These are phyloP conservation scores for Chondrostereum purpureum DNA, from an alignment of 1,284 basidiomycete genomes.

Conservation along the genomic window DNA sequence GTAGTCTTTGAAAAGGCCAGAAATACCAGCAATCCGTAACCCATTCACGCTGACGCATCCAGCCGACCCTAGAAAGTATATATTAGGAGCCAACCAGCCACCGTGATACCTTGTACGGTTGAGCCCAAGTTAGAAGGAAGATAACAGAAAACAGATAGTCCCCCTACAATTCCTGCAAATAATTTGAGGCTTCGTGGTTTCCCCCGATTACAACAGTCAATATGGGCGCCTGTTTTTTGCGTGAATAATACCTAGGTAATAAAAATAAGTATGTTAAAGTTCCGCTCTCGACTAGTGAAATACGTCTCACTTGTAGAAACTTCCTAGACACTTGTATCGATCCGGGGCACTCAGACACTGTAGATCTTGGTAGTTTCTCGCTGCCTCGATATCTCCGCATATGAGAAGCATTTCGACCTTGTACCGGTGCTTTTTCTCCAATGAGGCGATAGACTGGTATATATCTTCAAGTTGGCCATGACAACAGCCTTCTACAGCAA, in stretches of 20 bases:
- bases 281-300: no score
- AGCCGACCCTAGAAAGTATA: constrained; percentile 93
- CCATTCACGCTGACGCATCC: constrained; percentile 88
- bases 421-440: constrained; percentile 59
- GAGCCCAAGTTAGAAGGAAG: constrained; percentile 6
- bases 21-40: constrained; percentile 81
- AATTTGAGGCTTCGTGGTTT: no score
- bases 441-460: constrained; percentile 65
- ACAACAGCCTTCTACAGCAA: constrained; percentile 93
- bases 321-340: constrained; percentile 83
- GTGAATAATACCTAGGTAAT: constrained; percentile 92
- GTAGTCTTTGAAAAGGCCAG: constrained; percentile 85
- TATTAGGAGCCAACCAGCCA: constrained; percentile 93
- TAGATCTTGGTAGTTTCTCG: constrained; percentile 83
- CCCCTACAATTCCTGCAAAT: constrained; percentile 91
- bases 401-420: constrained; percentile 83
- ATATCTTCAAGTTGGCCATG: constrained; percentile 88
- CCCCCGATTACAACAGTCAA: constrained; percentile 92
- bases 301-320: constrained; percentile 77
- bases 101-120: constrained; percentile 95
- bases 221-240: constrained; percentile 74
- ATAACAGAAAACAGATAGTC: neutral
- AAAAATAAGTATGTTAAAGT: no score
- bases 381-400: constrained; percentile 94
- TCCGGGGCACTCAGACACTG: constrained; percentile 86